Evolutionary conservation across 2,329 filamentous ascomycete species (phyloP), one percentile per base, ranked within the genome.

Genomic region (Colletotrichum chlorophyti): DNA sequence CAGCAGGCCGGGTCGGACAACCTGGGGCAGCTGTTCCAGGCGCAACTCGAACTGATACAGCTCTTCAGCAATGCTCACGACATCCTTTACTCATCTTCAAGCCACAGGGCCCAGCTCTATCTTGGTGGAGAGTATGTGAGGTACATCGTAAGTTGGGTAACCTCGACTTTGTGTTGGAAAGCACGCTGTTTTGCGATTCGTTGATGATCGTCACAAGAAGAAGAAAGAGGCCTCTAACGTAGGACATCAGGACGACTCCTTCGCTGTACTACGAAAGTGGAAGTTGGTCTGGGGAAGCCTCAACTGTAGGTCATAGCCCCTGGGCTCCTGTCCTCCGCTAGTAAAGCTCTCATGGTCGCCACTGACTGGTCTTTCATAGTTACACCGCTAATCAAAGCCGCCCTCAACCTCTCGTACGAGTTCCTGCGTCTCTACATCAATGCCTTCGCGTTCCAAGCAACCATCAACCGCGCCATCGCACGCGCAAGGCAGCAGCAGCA

Each of bases 51-150:
- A 65, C 75, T 91, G 21, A 91, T 88, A 0, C 85, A 91, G 63
- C 77, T 91, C 2, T 91, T 91, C 67, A 87, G 86, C 17, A 91
- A 91, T 64, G 87, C 90, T 0, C 88, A 91, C 55, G 88, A 91
- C 65, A 85, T 91, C 1, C 73, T 91, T 1, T 91, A 91, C 69
- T 89, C 88, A 0, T 89, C 88, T 6, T 87, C 87, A 48, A 85
- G 85, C 15, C 86, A 87, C 37, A 87, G 86, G 53, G 87, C 88
- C 68, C 85, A 90, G 55, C 83, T 88, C 61, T 89, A 91, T 73
- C 76, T 89, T 24, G 86, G 86, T 66, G 88, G 88, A 1, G 85
- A 89, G 64, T 91, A 91, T 66, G 88, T 90, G 60, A 87, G 90
- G 67, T 91, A 90, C 63, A 87, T 91, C 49, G 73, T 74, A 49